Evolutionary conservation across 306 rosid genomes (phyloP), one percentile per base, ranked within the genome.

Genomic region (Pyrus betulifolia): DNA sequence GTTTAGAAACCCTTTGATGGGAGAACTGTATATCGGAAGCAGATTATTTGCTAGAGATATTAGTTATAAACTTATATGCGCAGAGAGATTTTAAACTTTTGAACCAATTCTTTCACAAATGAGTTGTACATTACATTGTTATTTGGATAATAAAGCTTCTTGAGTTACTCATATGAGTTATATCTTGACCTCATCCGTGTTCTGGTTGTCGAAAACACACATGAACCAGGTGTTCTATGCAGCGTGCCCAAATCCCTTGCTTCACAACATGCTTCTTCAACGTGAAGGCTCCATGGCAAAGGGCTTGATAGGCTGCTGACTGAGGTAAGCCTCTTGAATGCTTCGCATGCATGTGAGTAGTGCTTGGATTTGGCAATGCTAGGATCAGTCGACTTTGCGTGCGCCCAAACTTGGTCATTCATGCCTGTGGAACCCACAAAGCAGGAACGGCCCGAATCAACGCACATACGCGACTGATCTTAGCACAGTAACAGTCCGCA

Each of bases 71-170:
- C 13, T 57, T 58, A 2, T 14, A 72, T 55, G 71, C 30, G 33
- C 40, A 35, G 19, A 11, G 57, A 45, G n/a, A 45, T 27, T 18
- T 28, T 2, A 21, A 17, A n/a, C 11, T 52, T 64, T 52, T 45
- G 78, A 61, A 63, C 44, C 14, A 61, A 46, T 74, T 62, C 78
- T 63, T 61, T 45, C 14, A 74, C 70, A 61, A 70, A 62, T 63
- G 22, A 19, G 21, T 44, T 42, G 8, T 7, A 11, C 12, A 52
- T 31, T n/a, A 63, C 38, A n/a, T 72, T 72, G 67, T 35, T 17
- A 55, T 57, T 25, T 72, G 38, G 15, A 55, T 30, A 73, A 38
- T 22, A 18, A 25, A 58, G 27, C 66, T 42, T 72, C n/a, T 49
- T 33, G 66, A 12, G 6, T 38, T 72, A n/a, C 51, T 25, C 30